phyloP scores from a whole-genome alignment of 352 stramenopile species.

The Phytopythium sindhum region DNA sequence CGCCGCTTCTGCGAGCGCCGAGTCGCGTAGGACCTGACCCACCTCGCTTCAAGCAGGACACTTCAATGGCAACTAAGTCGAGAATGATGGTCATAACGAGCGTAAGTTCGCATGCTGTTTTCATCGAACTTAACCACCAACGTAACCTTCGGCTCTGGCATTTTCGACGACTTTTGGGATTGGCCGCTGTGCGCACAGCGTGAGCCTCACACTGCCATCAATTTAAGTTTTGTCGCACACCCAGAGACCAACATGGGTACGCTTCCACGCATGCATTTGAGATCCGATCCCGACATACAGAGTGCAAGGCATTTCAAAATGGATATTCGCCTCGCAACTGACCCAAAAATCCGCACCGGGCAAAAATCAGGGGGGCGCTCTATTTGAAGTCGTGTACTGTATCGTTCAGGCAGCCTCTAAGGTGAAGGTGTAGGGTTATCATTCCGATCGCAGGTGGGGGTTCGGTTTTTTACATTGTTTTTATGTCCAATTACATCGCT shows the following conservation, averaged over 20 bases:
- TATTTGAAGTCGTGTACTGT: neutral
- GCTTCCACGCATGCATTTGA: neutral
- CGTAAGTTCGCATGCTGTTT: too few species aligned
- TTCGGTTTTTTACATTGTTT: neutral
- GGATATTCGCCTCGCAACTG: neutral
- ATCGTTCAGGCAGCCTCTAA: neutral
- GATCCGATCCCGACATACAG: neutral
- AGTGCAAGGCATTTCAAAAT: neutral
- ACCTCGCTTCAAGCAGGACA: neutral
- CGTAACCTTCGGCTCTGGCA: too few species aligned
- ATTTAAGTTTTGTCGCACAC: too few species aligned
- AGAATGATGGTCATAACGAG: neutral
- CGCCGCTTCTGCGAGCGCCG: slow-evolving; percentile 31
- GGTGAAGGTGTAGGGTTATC: neutral
- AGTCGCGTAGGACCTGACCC: neutral
- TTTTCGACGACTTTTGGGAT: too few species aligned
- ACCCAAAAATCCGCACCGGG: neutral
- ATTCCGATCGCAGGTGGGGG: neutral
- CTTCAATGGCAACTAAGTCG: neutral
- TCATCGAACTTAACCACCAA: too few species aligned
- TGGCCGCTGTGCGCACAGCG: too few species aligned
- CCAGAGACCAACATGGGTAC: neutral
- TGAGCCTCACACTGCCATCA: too few species aligned
- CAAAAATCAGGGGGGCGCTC: neutral
- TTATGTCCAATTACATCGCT: neutral